A percentile compares a stretch with the other conserved stretches of the same genome.
phyloP scores from a whole-genome alignment of 2,329 filamentous ascomycete species.

The Epichloe uncinata region DNA sequence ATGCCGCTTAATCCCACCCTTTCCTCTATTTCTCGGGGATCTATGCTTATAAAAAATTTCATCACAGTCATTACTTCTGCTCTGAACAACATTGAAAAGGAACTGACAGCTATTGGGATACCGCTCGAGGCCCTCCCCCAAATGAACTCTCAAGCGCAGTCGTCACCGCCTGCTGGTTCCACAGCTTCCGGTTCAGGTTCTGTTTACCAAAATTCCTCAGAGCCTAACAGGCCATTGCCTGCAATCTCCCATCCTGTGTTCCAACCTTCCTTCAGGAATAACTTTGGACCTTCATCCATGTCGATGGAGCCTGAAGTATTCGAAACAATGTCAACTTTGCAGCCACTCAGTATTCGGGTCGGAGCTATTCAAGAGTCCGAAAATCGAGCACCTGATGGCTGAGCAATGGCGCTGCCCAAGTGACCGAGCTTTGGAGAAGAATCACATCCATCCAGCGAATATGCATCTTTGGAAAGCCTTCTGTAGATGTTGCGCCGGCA shows the following conservation, averaged over 20 bases:
- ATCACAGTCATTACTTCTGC: constrained; percentile 37
- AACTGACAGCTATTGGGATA: constrained; percentile 18
- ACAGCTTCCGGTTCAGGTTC: background rate
- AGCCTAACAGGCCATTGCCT: constrained; percentile 6
- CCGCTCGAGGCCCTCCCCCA: background rate
- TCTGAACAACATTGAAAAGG: constrained; percentile 33
- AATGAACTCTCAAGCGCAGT: background rate
- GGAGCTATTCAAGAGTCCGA: constrained; percentile 20
- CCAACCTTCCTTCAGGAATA: constrained; percentile 19
- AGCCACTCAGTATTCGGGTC: constrained; percentile 26
- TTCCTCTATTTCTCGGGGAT: background rate
- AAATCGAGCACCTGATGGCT: constrained; percentile 9
- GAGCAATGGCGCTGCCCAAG: background rate
- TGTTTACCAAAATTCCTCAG: constrained; percentile 1
- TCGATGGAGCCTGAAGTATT: constrained; percentile 24
- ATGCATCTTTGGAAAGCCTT: too few species aligned
- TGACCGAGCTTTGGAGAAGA: background rate
- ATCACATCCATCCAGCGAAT: background rate
- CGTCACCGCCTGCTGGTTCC: background rate
- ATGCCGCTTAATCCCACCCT: constrained; percentile 4
- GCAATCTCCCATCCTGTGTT: constrained; percentile 19
- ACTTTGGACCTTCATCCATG: constrained; percentile 20
- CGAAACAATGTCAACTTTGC: constrained; percentile 24
- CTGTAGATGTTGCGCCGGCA: too few species aligned
- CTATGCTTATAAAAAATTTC: background rate